Conservation (phyloP, 768 basidiomycete species). For the Lanmaoa pseudosensibilis region DNA sequence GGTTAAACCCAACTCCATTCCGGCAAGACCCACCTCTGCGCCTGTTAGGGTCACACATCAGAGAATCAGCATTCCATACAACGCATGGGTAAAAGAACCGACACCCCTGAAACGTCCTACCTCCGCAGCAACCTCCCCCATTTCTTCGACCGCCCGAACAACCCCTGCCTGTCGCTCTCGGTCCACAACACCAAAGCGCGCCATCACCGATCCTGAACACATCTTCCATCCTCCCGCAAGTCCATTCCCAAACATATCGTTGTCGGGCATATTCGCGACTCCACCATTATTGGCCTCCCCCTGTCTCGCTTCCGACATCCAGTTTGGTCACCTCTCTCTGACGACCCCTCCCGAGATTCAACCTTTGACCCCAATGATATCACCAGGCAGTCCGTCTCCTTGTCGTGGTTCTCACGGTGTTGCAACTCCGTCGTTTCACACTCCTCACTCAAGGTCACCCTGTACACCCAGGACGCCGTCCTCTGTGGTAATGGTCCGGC, state of each 20-base stretch:
- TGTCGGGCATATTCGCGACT: conserved; percentile 20
- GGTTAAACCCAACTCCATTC: neutral
- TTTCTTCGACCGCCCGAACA: conserved; percentile 1
- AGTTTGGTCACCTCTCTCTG: neutral
- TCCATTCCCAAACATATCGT: conserved; percentile 20
- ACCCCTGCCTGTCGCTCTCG: conserved; percentile 1
- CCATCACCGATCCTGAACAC: neutral
- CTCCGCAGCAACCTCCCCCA: conserved; percentile 6
- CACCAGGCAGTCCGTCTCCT: conserved; percentile 10
- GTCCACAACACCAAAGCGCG: conserved; percentile 4
- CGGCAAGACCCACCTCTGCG: neutral
- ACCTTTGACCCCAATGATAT: neutral
- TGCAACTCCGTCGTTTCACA: conserved; percentile 2
- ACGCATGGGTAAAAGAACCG: neutral
- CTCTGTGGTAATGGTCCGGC: conserved; percentile 11
- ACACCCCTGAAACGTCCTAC: conserved; percentile 13
- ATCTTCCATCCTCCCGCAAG: conserved; percentile 16
- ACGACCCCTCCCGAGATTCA: neutral
- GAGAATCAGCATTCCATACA: neutral
- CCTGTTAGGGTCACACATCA: conserved; percentile 2
- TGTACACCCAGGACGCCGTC: conserved; percentile 13
- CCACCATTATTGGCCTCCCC: neutral
- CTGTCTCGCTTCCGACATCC: neutral
- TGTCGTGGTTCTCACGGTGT: neutral
- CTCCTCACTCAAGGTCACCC: conserved; percentile 7